Conservation (phyloP, 495 filamentous ascomycete genomes). For the Rusavskia elegans region DNA sequence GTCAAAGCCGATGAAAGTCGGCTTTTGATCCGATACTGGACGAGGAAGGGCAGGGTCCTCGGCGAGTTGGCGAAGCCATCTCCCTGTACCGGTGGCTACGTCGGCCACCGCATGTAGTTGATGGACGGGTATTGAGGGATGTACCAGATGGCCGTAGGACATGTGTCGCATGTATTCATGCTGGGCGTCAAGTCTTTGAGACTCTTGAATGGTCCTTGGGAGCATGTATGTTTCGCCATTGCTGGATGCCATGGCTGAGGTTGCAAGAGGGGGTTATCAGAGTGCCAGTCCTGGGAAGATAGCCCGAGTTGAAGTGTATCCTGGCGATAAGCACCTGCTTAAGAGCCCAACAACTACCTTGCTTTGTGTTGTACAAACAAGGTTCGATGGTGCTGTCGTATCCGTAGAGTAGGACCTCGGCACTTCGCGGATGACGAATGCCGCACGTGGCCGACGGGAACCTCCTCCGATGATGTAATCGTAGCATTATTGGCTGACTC, state of each 20-base stretch:
- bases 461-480: no score
- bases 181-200: slow-evolving; percentile 15
- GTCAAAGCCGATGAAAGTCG: slow-evolving; percentile 21
- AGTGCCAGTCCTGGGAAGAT: no score
- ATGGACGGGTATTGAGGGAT: slow-evolving; percentile 16
- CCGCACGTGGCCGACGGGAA: no score
- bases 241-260: not conserved
- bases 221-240: slow-evolving; percentile 18
- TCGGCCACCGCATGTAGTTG: slow-evolving; percentile 18
- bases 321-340: no score
- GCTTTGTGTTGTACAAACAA: no score
- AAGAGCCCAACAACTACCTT: no score
- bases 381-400: no score
- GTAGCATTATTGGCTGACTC: no score
- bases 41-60: slow-evolving; percentile 3
- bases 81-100: slow-evolving; percentile 23
- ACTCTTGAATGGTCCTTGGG: slow-evolving; percentile 15
- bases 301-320: not conserved
- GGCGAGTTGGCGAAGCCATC: slow-evolving; percentile 15
- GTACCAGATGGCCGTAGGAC: slow-evolving; percentile 13
- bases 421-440: no score
- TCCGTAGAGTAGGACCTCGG: no score
- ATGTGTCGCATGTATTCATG: slow-evolving; percentile 14
- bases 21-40: not conserved
- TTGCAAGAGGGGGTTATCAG: not conserved